These are phyloP conservation scores for Hyphopichia buzzinii DNA, from an alignment of 1,139 yeast species.

Conservation along the genomic window DNA sequence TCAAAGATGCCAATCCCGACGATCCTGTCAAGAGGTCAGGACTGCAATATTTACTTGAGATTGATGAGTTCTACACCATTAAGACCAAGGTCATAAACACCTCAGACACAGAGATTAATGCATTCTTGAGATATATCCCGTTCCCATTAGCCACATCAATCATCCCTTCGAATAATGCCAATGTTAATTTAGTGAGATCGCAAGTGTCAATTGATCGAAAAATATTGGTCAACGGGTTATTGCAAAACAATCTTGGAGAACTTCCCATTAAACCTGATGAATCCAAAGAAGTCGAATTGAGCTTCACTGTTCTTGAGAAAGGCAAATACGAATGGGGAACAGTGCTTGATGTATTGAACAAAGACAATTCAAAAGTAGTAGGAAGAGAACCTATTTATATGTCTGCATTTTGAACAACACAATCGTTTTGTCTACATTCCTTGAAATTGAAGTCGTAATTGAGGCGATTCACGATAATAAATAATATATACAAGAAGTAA, in stretches of 20 bases:
- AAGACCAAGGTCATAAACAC: conserved; percentile 47
- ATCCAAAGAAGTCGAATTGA: conserved; percentile 39
- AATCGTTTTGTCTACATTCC: background rate
- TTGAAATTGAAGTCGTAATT: too few relatives aligned
- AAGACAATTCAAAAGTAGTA: conserved; percentile 18
- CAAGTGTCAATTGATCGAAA: conserved; percentile 46
- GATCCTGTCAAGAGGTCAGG: conserved; percentile 10
- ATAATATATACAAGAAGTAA: conserved; percentile 6
- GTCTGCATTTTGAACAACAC: conserved; percentile 20
- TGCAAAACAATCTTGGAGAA: conserved; percentile 50
- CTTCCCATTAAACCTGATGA: conserved; percentile 43
- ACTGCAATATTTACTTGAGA: conserved; percentile 23
- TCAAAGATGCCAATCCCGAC: background rate
- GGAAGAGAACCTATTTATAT: conserved; percentile 36
- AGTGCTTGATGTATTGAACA: conserved; percentile 50
- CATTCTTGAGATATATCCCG: conserved; percentile 69
- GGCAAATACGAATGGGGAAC: conserved; percentile 85
- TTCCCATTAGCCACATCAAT: conserved; percentile 29
- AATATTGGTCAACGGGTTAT: conserved; percentile 60
- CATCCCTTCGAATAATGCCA: conserved; percentile 12
- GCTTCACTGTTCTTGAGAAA: conserved; percentile 60
- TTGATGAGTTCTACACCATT: conserved; percentile 51
- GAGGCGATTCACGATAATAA: too few relatives aligned
- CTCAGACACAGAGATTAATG: conserved; percentile 39
- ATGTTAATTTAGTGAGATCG: conserved; percentile 13